Percentiles rank a stretch among this genome's conserved stretches.
These are phyloP conservation scores for Phytopythium aichiense DNA, from an alignment of 352 stramenopile genomes.

Conservation along the genomic window DNA sequence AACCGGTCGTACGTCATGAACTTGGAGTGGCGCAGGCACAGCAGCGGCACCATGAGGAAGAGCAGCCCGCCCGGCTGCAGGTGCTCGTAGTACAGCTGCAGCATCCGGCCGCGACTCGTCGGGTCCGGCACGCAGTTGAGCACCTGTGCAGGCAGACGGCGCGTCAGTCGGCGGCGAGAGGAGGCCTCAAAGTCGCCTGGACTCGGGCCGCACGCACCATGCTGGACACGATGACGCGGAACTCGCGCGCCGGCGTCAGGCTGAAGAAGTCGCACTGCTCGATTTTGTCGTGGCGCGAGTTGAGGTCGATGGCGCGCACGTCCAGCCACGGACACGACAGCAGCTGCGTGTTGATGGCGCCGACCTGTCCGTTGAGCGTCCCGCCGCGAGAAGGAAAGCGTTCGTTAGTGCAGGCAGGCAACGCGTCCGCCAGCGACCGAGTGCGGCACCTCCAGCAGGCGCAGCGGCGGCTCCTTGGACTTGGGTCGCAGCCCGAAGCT, in stretches of 20 bases:
- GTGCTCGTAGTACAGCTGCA: conserved; percentile 58
- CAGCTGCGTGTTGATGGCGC: conserved; percentile 96
- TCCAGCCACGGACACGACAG: conserved; percentile 91
- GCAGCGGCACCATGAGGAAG: conserved; percentile 75
- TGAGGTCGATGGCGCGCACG: conserved; percentile 94
- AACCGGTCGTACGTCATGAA: conserved; percentile 77
- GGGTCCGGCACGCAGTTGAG: conserved; percentile 96
- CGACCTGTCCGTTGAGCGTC: conserved; percentile 67
- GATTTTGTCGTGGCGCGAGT: conserved; percentile 88
- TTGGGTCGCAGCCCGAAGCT: conserved; percentile 64
- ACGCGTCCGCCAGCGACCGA: too few species aligned
- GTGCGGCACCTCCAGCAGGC: conserved; percentile 49
- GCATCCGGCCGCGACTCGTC: conserved; percentile 71
- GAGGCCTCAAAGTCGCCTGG: too few species aligned
- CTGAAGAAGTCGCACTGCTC: conserved; percentile 92
- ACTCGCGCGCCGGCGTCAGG: conserved; percentile 58
- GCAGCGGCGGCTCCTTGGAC: conserved; percentile 56
- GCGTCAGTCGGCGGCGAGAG: not conserved
- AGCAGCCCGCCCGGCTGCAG: conserved; percentile 45
- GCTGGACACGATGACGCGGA: conserved; percentile 92
- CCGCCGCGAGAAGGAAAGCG: too few species aligned
- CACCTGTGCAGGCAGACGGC: conserved; percentile 28
- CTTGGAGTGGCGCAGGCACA: conserved; percentile 71
- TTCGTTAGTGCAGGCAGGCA: conserved; percentile 10
- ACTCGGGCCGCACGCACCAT: conserved; percentile 77